Evolutionary conservation across 129 eudicot genomes (phyloP).

Genomic region (Helianthus annuus): HanXRQr2.0-SUNRISE NC_035446.2:128011711-128012210

Average conservation of each 20-base stretch:
- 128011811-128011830: not conserved
- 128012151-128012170: slow-evolving; percentile 90
- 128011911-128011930: not conserved
- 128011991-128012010: slow-evolving; percentile 25
- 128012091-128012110: slow-evolving; percentile 73
- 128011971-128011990: slow-evolving; percentile 35
- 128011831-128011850: slow-evolving; percentile 34
- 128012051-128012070: slow-evolving; percentile 51
- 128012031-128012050: slow-evolving; percentile 39
- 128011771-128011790: not conserved
- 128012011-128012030: slow-evolving; percentile 26
- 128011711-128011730: not conserved
- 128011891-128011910: not conserved
- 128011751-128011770: not conserved
- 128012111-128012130: slow-evolving; percentile 76
- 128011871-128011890: slow-evolving; percentile 5
- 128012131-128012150: slow-evolving; percentile 74
- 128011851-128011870: slow-evolving; percentile 18
- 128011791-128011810: too few species aligned
- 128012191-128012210: slow-evolving; percentile 1
- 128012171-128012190: slow-evolving; percentile 93
- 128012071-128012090: slow-evolving; percentile 75
- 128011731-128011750: not conserved
- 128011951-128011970: not conserved
- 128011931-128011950: not conserved